Base-by-base conservation (phyloP, 345 rosid genomes). In the Syzygium aromaticum region DNA sequence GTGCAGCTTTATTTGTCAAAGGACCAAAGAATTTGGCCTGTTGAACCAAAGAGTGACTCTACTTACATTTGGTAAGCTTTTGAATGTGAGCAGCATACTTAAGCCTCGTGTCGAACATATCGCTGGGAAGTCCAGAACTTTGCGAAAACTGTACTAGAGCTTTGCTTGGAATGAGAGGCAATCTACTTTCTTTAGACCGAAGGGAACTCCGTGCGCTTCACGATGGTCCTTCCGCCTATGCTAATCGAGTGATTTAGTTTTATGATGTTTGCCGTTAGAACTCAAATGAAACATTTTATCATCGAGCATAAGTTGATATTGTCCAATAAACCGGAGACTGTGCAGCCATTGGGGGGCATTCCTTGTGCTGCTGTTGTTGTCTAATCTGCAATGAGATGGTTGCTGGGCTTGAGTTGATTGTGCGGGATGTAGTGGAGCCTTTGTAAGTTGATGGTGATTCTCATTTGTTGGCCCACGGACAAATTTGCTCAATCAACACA, bases 231-330 rank as follows among this genome's bases (percentile, higher is more conserved):
- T 63, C 0, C 21, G 40, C 11, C 28, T 63, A 15, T 28, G 38
- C 77, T 63, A 63, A 63, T 63, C 9, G 0, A 64, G 3, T 28
- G 40, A 15, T 7, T 7, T 64, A 30, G 22, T 64, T 19, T 64
- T 28, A 64, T 28, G 10, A 28, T 28, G 1, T 30, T 30, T 64
- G 43, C 0, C 8, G 77, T 64, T 63, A 63, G 77, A 63, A 63
- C 40, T 14, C 19, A 28, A 63, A 0, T 52, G 77, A n/a, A 63
- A 63, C 38, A 28, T 63, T 63, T 28, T 33, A 63, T 63, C 0
- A 28, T 15, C 0, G 0, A 59, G 16, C 0, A 10, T 0, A 27
- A 59, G 67, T 13, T 59, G 30, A 59, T 59, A 28, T 51, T 11
- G 13, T 59, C 67, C 67, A 59, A 15, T 6, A 0, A 59, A 27